phyloP scores from a whole-genome alignment of 202 grass and related monocot genomes.

The Setaria italica region DNA sequence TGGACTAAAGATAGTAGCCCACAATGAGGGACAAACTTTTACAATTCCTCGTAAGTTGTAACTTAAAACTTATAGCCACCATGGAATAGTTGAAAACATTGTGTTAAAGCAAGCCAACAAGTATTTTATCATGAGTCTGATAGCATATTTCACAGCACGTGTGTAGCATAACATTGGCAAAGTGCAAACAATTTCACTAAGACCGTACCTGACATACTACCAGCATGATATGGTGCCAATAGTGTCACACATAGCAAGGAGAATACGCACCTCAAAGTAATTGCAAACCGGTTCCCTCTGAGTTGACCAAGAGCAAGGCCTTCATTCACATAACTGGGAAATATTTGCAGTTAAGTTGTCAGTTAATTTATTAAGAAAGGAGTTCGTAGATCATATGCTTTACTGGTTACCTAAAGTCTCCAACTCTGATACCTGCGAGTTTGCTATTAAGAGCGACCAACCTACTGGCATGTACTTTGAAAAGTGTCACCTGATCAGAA shows the following conservation, averaged over 20 bases:
- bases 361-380: constrained; percentile 15
- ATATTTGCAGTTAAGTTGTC: constrained; percentile 33
- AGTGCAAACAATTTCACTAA: constrained; percentile 7
- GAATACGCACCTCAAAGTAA: constrained; percentile 82
- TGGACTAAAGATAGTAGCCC: constrained; percentile 18
- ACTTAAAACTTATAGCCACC: constrained; percentile 5
- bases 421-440: constrained; percentile 82
- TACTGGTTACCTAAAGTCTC: constrained; percentile 81
- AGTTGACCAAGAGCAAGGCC: constrained; percentile 90
- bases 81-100: constrained; percentile 28
- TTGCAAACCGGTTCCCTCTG: constrained; percentile 81
- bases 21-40: neutral
- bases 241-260: constrained; percentile 9
- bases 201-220: neutral
- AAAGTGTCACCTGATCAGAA: constrained; percentile 80
- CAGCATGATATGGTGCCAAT: constrained; percentile 20
- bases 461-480: constrained; percentile 82
- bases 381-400: constrained; percentile 32
- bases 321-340: constrained; percentile 79
- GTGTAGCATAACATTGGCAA: constrained; percentile 25
- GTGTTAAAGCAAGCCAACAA: neutral
- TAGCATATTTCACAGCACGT: neutral
- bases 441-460: constrained; percentile 81
- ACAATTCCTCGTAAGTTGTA: constrained; percentile 4
- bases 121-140: neutral